Percentiles rank a stretch among this genome's conserved stretches.
These are phyloP conservation scores for Geotrichum siamense DNA, from an alignment of 1,139 yeast genomes.

Conservation along the genomic window DNA sequence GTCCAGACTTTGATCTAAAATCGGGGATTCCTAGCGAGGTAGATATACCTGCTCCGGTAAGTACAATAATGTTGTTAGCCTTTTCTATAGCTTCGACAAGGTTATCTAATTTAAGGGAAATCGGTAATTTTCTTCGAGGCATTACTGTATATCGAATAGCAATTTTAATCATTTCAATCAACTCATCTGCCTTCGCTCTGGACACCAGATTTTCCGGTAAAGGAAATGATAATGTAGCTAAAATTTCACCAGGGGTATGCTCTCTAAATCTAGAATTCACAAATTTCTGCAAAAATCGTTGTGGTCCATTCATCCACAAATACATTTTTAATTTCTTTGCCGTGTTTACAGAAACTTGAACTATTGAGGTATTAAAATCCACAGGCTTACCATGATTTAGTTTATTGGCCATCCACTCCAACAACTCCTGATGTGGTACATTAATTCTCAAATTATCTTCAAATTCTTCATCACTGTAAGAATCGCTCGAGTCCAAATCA, in stretches of 20 bases:
- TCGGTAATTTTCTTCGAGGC: constrained; percentile 28
- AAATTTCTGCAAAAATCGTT: constrained; percentile 50
- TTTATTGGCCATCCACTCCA: constrained; percentile 26
- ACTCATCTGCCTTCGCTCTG: constrained; percentile 10
- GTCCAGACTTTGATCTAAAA: constrained; percentile 84
- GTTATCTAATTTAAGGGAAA: constrained; percentile 48
- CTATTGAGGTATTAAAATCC: constrained; percentile 19
- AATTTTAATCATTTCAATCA: constrained; percentile 16
- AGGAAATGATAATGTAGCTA: constrained; percentile 36
- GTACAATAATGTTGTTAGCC: constrained; percentile 61
- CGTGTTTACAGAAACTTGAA: constrained; percentile 36
- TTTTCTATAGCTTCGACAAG: constrained; percentile 47
- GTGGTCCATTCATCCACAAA: constrained; percentile 56
- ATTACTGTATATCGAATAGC: constrained; percentile 31
- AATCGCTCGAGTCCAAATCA: constrained; percentile 17
- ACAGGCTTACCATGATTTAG: constrained; percentile 20
- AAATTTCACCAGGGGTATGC: constrained; percentile 42
- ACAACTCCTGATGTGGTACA: constrained; percentile 23
- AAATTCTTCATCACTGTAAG: constrained; percentile 18
- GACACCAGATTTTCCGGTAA: constrained; percentile 28
- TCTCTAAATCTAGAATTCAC: constrained; percentile 48
- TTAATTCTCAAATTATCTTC: constrained; percentile 11
- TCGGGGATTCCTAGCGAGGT: constrained; percentile 93
- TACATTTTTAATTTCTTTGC: constrained; percentile 48
- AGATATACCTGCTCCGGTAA: constrained; percentile 96